These are phyloP conservation scores for Polyporus arcularius DNA, from an alignment of 768 basidiomycete species.

Conservation along the genomic window DNA sequence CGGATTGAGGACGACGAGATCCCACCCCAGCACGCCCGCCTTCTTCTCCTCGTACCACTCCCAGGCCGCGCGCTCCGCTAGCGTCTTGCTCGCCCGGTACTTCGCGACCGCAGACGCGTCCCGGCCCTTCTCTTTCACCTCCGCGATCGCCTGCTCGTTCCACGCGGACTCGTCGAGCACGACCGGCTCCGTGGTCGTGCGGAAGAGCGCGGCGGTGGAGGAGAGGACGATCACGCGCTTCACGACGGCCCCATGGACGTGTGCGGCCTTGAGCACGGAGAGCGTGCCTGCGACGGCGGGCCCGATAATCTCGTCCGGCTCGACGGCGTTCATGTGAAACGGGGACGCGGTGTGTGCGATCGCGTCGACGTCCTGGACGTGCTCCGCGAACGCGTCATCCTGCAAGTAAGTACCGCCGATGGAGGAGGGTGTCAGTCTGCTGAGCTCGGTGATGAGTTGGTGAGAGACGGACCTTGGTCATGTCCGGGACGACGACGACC, in stretches of 20 bases:
- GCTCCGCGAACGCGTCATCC: conserved; percentile 76
- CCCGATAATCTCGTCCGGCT: conserved; percentile 56
- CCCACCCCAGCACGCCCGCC: conserved; percentile 11
- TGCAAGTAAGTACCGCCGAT: conserved; percentile 27
- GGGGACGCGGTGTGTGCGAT: conserved; percentile 73
- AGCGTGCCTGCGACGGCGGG: conserved; percentile 77
- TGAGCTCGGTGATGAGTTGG: conserved; percentile 18
- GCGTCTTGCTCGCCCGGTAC: conserved; percentile 62
- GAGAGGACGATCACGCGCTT: conserved; percentile 64
- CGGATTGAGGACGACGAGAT: conserved; percentile 49
- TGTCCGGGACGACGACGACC: conserved; percentile 68
- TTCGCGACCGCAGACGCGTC: conserved; percentile 41
- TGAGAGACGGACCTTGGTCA: conserved; percentile 48
- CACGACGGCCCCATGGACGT: conserved; percentile 48
- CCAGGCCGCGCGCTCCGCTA: conserved; percentile 63
- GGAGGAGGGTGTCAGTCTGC: conserved; percentile 49
- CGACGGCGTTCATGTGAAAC: conserved; percentile 45
- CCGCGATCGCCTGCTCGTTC: conserved; percentile 52
- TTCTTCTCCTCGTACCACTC: conserved; percentile 9
- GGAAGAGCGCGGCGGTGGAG: conserved; percentile 49
- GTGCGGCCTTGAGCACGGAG: conserved; percentile 57
- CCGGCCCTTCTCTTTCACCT: conserved; percentile 50
- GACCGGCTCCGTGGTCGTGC: conserved; percentile 3
- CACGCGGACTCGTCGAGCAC: conserved; percentile 57
- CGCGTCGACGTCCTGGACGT: conserved; percentile 72